Conservation (phyloP, 106 monocot genomes). For the Allium sativum region DNA sequence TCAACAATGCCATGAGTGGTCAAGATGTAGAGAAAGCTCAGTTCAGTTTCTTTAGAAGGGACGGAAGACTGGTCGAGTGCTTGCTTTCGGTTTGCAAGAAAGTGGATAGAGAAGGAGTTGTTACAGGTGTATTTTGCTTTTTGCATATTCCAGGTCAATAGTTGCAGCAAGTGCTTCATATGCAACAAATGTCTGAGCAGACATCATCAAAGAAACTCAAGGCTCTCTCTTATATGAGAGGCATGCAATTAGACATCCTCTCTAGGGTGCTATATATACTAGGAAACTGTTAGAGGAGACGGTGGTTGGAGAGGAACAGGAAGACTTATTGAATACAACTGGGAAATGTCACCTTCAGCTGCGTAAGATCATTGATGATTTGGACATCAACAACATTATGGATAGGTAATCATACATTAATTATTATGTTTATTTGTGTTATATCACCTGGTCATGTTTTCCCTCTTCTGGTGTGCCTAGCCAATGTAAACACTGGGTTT, state of each 20-base stretch:
- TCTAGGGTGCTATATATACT: conserved; percentile 61
- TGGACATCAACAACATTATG: conserved; percentile 70
- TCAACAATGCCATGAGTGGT: conserved; percentile 86
- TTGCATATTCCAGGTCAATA: conserved; percentile 67
- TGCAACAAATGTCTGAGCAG: conserved; percentile 58
- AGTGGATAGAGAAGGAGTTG: conserved; percentile 36
- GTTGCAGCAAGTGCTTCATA: conserved; percentile 58
- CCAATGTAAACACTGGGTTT: no score
- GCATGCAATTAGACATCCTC: conserved; percentile 74
- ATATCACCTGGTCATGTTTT: no score
- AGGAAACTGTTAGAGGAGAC: conserved; percentile 51
- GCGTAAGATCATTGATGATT: conserved; percentile 65
- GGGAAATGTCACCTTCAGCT: conserved; percentile 69
- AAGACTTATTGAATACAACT: conserved; percentile 31
- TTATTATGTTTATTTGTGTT: no score
- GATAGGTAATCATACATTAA: conserved; percentile 40
- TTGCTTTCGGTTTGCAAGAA: conserved; percentile 76
- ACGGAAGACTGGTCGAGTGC: conserved; percentile 51
- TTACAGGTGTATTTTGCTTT: conserved; percentile 86
- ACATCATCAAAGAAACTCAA: conserved; percentile 42
- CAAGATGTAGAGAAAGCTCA: conserved; percentile 55
- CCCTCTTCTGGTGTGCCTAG: no score
- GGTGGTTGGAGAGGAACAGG: conserved; percentile 52
- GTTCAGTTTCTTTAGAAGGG: conserved; percentile 50
- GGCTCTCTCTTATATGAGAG: conserved; percentile 68